These are phyloP conservation scores for Chaetomium fimeti DNA, from an alignment of 495 filamentous ascomycete species.

Conservation along the genomic window DNA sequence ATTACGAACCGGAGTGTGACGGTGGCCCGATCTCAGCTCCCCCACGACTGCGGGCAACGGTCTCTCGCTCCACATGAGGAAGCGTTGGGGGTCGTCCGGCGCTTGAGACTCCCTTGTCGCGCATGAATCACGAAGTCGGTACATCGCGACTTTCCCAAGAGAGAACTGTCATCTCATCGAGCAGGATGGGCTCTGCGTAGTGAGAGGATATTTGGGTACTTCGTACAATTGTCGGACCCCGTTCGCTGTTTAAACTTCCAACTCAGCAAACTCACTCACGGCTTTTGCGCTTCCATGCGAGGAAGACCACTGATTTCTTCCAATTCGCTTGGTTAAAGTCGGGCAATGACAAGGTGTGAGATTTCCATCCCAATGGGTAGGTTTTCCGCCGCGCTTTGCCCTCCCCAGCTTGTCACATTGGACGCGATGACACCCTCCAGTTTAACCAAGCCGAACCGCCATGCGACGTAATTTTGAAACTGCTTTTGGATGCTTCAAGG, in stretches of 20 bases:
- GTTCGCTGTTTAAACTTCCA: background rate
- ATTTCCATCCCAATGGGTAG: constrained; percentile 1
- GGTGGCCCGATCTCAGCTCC: background rate
- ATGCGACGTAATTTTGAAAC: background rate
- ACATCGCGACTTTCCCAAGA: background rate
- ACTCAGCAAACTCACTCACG: background rate
- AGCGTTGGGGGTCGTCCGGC: background rate
- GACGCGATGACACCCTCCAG: constrained; percentile 3
- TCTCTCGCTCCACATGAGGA: background rate
- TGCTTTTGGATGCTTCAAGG: background rate
- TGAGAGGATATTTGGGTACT: too few species aligned
- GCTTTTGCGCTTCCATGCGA: background rate
- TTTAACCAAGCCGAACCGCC: constrained; percentile 2
- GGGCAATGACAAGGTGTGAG: background rate
- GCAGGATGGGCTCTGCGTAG: too few species aligned
- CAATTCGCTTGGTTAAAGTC: constrained; percentile 18
- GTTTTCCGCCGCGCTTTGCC: constrained; percentile 5
- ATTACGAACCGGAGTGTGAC: background rate
- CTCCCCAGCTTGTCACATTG: background rate
- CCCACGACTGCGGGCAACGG: background rate
- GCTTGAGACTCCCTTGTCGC: background rate
- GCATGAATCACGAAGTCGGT: background rate
- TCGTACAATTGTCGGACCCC: too few species aligned
- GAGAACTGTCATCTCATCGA: background rate
- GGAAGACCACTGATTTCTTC: background rate